Conservation (phyloP, 1,284 basidiomycete genomes). For the Ganoderma sp. region DNA sequence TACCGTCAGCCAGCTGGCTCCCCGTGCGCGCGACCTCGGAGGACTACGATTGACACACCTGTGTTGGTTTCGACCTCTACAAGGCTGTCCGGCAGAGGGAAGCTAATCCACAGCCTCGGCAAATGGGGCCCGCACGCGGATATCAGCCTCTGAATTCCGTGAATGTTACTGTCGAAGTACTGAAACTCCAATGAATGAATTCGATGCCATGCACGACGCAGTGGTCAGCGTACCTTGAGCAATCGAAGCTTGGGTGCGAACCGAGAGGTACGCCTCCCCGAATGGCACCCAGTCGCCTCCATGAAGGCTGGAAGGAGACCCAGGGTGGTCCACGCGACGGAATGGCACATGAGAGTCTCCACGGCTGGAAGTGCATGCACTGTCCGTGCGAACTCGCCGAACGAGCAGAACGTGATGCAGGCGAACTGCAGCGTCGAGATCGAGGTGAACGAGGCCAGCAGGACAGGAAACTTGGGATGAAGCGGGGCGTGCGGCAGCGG, state of each 20-base stretch:
- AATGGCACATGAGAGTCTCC: neutral
- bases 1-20: neutral
- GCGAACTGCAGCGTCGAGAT: neutral
- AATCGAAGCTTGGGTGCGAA: neutral
- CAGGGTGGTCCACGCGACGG: neutral
- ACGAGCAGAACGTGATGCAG: neutral
- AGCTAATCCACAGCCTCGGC: neutral
- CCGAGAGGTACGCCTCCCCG: neutral
- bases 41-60: neutral
- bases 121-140: neutral
- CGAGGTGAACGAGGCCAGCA: too few species aligned
- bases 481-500: too few species aligned
- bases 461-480: too few species aligned
- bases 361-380: neutral
- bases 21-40: too few species aligned
- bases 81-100: neutral
- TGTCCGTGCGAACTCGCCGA: neutral
- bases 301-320: neutral
- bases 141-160: neutral
- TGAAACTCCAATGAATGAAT: neutral
- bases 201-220: neutral
- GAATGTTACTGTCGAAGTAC: neutral
- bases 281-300: neutral
- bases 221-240: neutral
- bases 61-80: neutral